Evolutionary conservation across 2,329 filamentous ascomycete species (phyloP), one percentile per base, ranked within the genome.

Genomic region (Pseudogymnoascus sp.): DNA sequence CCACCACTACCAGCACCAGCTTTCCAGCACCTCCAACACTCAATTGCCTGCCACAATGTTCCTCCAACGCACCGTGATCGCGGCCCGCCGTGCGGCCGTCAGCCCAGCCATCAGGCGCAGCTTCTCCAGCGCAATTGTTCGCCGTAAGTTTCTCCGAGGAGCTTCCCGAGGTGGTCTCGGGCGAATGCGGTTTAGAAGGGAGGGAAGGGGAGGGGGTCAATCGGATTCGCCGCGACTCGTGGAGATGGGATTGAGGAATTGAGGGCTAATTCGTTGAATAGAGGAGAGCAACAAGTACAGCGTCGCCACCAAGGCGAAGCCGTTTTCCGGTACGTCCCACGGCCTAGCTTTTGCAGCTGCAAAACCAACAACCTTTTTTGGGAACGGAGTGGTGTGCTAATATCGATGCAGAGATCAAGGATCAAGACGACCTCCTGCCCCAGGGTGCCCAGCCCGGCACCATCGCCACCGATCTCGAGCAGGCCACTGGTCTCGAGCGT

Each of bases 401-500:
- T 57, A 13, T 9, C 19, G 21, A 52, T 19, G 15, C 23, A 99
- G 94, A 97, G 70, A 83, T 99, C 78, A 87, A 87, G 79, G 77
- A 73, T 66, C 82, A 88, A 67, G 81, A 84, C n/a, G 94, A 99
- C 75, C 89, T 99, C 62, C 68, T 95, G 66, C 83, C 88, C 65
- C 89, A 90, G 33, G 94, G 94, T 79, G 91, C 88, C 69, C 75
- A 82, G 69, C 78, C 85, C 65, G 92, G 94, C 73, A 89, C 88
- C 74, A 80, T 99, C 67, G 90, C 94, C 67, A 95, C 90, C 77
- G 94, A 99, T 77, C 76, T 95, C 73, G 91, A 97, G 76, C 94
- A 99, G 77, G 79, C 94, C 62, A 97, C 94, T 69, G 94, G 94
- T 89, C 82, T 97, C 63, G 94, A 99, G 82, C 92, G 94, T 84